A percentile compares a stretch with the other conserved stretches of the same genome.
Evolutionary conservation across 768 basidiomycete genomes (phyloP).

Genomic region (Kwoniella sp.): DNA sequence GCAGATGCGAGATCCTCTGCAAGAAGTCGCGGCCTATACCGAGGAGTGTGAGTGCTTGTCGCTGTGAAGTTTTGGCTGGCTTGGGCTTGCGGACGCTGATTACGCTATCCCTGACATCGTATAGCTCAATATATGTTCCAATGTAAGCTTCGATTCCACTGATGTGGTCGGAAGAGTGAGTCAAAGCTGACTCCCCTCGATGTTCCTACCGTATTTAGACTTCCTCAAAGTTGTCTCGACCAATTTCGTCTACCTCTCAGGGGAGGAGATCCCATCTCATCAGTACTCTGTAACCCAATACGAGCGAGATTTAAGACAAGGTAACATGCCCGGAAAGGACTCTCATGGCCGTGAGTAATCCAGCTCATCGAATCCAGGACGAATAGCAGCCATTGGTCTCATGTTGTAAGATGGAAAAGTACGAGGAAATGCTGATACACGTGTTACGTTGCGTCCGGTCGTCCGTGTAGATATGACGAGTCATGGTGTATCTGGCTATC

Average conservation of each 20-base stretch:
- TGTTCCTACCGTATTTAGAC: conserved; percentile 58
- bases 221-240: conserved; percentile 99
- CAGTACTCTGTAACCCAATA: conserved; percentile 97
- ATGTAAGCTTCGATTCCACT: conserved; percentile 50
- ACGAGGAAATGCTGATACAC: background rate
- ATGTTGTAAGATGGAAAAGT: too few relatives aligned
- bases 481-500: conserved; percentile 48
- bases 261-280: conserved; percentile 78
- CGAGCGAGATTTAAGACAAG: conserved; percentile 81
- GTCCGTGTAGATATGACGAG: conserved; percentile 48
- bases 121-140: conserved; percentile 80
- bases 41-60: conserved; percentile 58
- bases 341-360: conserved; percentile 54
- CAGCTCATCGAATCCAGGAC: too few relatives aligned
- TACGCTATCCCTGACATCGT: too few relatives aligned
- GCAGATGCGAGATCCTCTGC: conserved; percentile 77
- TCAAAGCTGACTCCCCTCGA: conserved; percentile 1
- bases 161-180: too few relatives aligned
- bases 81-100: background rate
- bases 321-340: conserved; percentile 57
- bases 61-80: background rate
- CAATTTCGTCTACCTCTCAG: conserved; percentile 81
- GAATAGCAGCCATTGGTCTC: too few relatives aligned
- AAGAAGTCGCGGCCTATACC: conserved; percentile 61
- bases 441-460: background rate